A percentile compares a stretch with the other conserved stretches of the same genome.
These are phyloP conservation scores for Talaromyces funiculosus DNA, from an alignment of 2,329 filamentous ascomycete species.

Conservation along the genomic window DNA sequence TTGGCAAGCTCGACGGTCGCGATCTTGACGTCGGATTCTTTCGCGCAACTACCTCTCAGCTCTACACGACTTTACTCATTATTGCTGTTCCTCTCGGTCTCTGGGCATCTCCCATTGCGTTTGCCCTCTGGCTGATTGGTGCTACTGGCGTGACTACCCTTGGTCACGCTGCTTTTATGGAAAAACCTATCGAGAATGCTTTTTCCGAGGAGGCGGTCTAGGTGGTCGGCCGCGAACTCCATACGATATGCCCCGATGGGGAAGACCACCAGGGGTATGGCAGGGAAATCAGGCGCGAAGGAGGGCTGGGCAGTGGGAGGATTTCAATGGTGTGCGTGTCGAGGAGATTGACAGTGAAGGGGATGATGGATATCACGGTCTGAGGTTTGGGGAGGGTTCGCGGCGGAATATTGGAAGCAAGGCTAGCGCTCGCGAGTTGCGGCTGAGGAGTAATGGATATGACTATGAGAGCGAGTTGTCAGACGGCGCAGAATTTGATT, in stretches of 20 bases:
- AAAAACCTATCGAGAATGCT: constrained; percentile 99
- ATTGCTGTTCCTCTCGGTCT: constrained; percentile 79
- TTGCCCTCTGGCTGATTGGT: constrained; percentile 91
- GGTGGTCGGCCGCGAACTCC: constrained; percentile 99
- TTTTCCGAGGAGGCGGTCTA: constrained; percentile 99
- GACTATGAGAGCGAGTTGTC: constrained; percentile 41
- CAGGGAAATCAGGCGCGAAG: constrained; percentile 56
- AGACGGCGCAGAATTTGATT: constrained; percentile 47
- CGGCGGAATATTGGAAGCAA: constrained; percentile 27
- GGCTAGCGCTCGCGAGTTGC: constrained; percentile 28
- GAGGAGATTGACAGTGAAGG: constrained; percentile 36
- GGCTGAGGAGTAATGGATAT: constrained; percentile 33
- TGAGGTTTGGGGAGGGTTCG: constrained; percentile 21
- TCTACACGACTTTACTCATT: constrained; percentile 83
- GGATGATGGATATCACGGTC: constrained; percentile 39
- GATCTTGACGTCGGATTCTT: constrained; percentile 82
- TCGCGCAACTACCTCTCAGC: constrained; percentile 81
- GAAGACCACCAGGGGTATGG: constrained; percentile 96
- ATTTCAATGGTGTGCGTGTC: constrained; percentile 35
- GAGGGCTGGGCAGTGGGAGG: constrained; percentile 50
- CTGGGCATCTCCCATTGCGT: constrained; percentile 75
- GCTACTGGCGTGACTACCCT: constrained; percentile 90
- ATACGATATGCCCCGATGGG: constrained; percentile 83
- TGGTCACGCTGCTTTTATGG: constrained; percentile 91
- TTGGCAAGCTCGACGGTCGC: constrained; percentile 80